These are phyloP conservation scores for Globisporangium nunn DNA, from an alignment of 352 stramenopile species.

Conservation along the genomic window DNA sequence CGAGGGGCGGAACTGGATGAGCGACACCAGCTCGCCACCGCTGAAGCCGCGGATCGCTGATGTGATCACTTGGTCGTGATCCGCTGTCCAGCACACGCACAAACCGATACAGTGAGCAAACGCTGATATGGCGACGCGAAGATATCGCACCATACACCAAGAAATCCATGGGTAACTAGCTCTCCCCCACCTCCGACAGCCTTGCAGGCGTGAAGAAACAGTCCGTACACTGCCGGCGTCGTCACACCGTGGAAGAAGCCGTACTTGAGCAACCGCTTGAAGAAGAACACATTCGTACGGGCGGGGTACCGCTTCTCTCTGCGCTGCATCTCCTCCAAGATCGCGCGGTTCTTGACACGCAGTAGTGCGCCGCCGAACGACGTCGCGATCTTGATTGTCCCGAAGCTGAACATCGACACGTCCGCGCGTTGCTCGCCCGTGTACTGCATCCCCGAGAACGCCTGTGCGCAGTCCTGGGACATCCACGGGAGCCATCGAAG, in stretches of 20 bases:
- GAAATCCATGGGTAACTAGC: neutral
- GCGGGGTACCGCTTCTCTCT: conserved; percentile 55
- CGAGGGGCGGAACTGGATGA: conserved; percentile 69
- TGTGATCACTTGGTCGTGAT: conserved; percentile 81
- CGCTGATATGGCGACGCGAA: neutral
- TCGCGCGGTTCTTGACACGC: conserved; percentile 39
- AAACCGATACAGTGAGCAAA: neutral
- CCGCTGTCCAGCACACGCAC: conserved; percentile 19
- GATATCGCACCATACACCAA: neutral
- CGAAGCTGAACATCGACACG: conserved; percentile 86
- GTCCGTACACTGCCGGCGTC: conserved; percentile 59
- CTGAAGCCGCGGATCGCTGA: conserved; percentile 75
- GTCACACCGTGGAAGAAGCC: conserved; percentile 59
- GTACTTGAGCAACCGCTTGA: conserved; percentile 76
- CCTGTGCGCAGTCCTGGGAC: conserved; percentile 60
- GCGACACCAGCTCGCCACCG: conserved; percentile 63
- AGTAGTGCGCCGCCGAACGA: conserved; percentile 71
- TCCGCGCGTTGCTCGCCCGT: conserved; percentile 53
- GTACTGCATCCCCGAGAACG: conserved; percentile 58
- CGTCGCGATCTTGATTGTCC: conserved; percentile 82
- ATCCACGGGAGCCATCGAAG: too few species aligned
- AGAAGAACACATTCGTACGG: conserved; percentile 66
- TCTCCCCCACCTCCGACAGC: conserved; percentile 36
- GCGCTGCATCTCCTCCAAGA: conserved; percentile 63
- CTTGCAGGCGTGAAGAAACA: conserved; percentile 63